Conservation (phyloP, 208 protist species). For the Jaenimonas drosophilae region DNA sequence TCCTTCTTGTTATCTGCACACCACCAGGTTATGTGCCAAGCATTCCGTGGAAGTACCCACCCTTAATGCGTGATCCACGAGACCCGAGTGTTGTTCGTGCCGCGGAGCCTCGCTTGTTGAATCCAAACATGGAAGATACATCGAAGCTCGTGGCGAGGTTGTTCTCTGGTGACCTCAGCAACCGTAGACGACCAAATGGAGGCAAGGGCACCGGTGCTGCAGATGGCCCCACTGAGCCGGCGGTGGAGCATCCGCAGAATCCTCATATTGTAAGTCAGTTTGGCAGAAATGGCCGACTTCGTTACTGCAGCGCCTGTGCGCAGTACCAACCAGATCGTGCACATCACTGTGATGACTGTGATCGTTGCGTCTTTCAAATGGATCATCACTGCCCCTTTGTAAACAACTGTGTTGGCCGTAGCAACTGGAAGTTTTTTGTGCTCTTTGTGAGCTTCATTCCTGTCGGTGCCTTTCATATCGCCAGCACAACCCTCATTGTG, state of each 20-base stretch:
- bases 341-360: slow-evolving; percentile 65
- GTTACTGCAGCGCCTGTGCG: slow-evolving; percentile 14
- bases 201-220: neutral
- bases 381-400: slow-evolving; percentile 89
- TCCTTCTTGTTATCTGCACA: slow-evolving; percentile 15
- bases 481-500: slow-evolving; percentile 18
- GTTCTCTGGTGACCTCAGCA: neutral
- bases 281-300: slow-evolving; percentile 12
- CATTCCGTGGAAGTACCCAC: slow-evolving; percentile 14
- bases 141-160: too few species aligned
- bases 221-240: neutral
- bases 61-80: neutral
- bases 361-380: slow-evolving; percentile 59
- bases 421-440: slow-evolving; percentile 67
- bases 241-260: slow-evolving; percentile 12
- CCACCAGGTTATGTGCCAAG: slow-evolving; percentile 23
- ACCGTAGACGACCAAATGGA: neutral
- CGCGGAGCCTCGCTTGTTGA: too few species aligned
- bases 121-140: too few species aligned
- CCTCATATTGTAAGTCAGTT: slow-evolving; percentile 21
- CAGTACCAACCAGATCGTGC: slow-evolving; percentile 25
- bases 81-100: too few species aligned
- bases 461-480: slow-evolving; percentile 57
- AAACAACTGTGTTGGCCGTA: slow-evolving; percentile 71
- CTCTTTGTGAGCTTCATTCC: slow-evolving; percentile 71